Conservation (phyloP, 2,329 filamentous ascomycete genomes). For the Aspergillus niger region DNA sequence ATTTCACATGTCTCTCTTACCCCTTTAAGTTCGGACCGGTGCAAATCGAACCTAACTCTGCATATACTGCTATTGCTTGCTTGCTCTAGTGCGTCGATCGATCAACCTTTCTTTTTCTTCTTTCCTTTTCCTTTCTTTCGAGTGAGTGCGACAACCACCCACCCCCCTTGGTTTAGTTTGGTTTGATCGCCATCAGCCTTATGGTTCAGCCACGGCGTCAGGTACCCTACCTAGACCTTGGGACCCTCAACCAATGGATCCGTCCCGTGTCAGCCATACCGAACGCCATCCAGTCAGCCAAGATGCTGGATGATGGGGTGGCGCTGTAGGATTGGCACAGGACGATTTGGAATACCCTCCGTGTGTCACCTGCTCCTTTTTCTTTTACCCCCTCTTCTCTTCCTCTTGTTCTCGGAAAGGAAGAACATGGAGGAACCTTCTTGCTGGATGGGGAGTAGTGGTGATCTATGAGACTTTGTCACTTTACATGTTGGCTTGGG, state of each 20-base stretch:
- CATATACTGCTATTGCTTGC: background rate
- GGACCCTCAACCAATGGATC: background rate
- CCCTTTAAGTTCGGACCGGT: background rate
- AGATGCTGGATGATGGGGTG: background rate
- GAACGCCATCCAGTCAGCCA: background rate
- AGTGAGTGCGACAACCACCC: background rate
- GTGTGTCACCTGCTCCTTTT: too few relatives aligned
- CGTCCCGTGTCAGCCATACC: background rate
- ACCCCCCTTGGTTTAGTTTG: background rate
- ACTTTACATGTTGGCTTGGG: too few relatives aligned
- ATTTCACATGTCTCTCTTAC: background rate
- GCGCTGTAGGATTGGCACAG: background rate
- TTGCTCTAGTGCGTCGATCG: background rate
- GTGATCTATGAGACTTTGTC: too few relatives aligned
- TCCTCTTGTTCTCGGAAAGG: too few relatives aligned
- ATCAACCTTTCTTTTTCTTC: too few relatives aligned
- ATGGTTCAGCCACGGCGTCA: conserved; percentile 4
- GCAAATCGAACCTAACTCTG: too few relatives aligned
- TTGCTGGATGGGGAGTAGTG: too few relatives aligned
- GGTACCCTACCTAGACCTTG: background rate
- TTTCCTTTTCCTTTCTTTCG: too few relatives aligned
- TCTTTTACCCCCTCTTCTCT: too few relatives aligned
- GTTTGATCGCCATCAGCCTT: conserved; percentile 1
- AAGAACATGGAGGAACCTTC: too few relatives aligned
- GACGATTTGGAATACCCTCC: background rate